Evolutionary conservation across 2,329 filamentous ascomycete species (phyloP), one percentile per base, ranked within the genome.

Genomic region (Fusarium multiceps): DNA sequence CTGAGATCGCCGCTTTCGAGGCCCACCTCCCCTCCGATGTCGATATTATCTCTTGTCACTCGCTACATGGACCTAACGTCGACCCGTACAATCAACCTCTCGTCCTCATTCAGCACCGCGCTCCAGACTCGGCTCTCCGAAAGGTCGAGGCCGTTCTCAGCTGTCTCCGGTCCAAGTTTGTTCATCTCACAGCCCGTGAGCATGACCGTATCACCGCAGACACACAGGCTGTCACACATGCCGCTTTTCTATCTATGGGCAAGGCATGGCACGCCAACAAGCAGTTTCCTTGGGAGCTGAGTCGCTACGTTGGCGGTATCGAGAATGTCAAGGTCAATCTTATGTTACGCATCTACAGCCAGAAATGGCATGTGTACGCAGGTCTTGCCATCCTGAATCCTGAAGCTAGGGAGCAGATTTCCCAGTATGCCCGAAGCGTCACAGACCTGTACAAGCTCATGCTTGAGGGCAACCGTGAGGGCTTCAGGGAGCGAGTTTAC

Each of bases 281-380:
- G 62, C 93, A 99, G 79, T 99, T 98, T 75, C 96, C 97, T 0
- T 99, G 96, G 96, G 95, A 98, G 76, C 90, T 95, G 48, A 89
- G 90, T n/a, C 93, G 96, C 68, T 99, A 98, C 80, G 89, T 98
- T 6, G 96, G 96, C 62, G 97, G 96, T 55, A 97, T 99, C 76
- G 96, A 99, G 81, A 99, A 99, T 80, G 95, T 98, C 75, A 99
- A 99, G 83, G 97, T 98, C 84, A 99, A 99, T 82, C 90, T 98
- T 73, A 98, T 94, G 73, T 85, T 99, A 72, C 94, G 96, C 74
- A 98, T 99, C 82, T 99, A 98, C 83, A 91, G 92, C 64, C 97
- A 98, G 81, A 99, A 98, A 81, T 99, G 97, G 97, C 97, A 99
- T 83, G 96, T 99, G 61, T 99, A 99, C 80, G 96, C 96, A 21